Conservation (phyloP, 2,329 filamentous ascomycete genomes). For the Hymenoscyphus salicellus region DNA sequence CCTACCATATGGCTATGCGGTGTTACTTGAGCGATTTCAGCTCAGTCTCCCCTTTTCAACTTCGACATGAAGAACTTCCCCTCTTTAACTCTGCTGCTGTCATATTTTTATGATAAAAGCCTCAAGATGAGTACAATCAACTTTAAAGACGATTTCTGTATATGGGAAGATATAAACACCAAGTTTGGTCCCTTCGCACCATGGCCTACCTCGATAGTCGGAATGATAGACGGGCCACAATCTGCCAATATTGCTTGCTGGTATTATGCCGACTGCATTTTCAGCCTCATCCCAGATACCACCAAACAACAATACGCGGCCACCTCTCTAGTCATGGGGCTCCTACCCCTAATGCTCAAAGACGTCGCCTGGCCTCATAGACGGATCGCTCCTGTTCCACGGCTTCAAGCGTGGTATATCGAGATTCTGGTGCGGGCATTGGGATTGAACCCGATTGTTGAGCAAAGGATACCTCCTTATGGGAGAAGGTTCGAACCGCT, state of each 20-base stretch:
- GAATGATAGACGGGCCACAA: not conserved
- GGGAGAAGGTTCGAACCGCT: not conserved
- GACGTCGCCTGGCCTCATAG: not conserved
- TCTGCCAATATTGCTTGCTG: constrained; percentile 29
- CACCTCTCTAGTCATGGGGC: constrained; percentile 36
- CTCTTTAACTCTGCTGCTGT: too few species aligned
- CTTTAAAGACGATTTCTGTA: not conserved
- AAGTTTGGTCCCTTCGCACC: not conserved
- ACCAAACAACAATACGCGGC: constrained; percentile 37
- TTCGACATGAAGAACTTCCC: too few species aligned
- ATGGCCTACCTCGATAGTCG: not conserved
- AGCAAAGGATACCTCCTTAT: not conserved
- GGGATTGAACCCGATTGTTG: not conserved
- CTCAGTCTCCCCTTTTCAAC: too few species aligned
- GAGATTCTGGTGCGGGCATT: not conserved
- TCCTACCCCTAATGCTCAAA: constrained; percentile 36
- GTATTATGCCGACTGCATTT: constrained; percentile 33
- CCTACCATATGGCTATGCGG: too few species aligned
- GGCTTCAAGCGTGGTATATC: not conserved
- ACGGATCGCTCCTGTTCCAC: not conserved
- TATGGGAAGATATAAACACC: not conserved
- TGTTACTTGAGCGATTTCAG: too few species aligned
- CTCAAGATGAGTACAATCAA: not conserved
- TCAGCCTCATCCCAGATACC: constrained; percentile 29
- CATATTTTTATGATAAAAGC: too few species aligned